These are phyloP conservation scores for Puccinia polysora DNA, from an alignment of 1,284 basidiomycete genomes.

Conservation along the genomic window DNA sequence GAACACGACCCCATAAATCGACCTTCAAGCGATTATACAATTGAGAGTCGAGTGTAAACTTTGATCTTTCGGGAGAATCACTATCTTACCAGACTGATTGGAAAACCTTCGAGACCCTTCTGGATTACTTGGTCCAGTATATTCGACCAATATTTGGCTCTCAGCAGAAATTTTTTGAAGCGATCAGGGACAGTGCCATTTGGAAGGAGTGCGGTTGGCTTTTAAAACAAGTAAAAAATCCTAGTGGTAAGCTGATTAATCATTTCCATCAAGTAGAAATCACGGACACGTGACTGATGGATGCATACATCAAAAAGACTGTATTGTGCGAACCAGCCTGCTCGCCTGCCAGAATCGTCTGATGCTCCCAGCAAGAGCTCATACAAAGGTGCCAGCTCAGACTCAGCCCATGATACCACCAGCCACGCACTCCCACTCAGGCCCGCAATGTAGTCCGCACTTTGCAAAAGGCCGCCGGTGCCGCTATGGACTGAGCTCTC, in stretches of 20 bases:
- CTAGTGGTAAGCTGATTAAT: neutral
- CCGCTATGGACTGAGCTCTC: constrained; percentile 16
- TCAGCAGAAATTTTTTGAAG: constrained; percentile 9
- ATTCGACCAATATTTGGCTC: constrained; percentile 37
- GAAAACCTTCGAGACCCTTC: constrained; percentile 32
- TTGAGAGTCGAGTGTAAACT: neutral
- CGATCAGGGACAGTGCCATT: neutral
- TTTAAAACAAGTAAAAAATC: neutral
- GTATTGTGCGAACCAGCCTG: constrained; percentile 34
- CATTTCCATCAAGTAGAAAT: neutral
- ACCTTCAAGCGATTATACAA: constrained; percentile 1
- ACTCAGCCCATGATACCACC: constrained; percentile 30
- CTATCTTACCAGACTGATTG: constrained; percentile 18
- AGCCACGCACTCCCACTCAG: constrained; percentile 41
- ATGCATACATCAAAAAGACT: constrained; percentile 22
- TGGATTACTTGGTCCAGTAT: constrained; percentile 24
- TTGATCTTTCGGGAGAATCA: neutral
- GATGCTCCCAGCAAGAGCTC: constrained; percentile 27
- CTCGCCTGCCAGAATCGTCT: neutral
- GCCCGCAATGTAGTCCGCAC: constrained; percentile 36
- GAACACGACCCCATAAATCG: constrained; percentile 42
- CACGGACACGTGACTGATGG: neutral
- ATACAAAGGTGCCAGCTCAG: constrained; percentile 36
- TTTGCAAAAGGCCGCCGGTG: constrained; percentile 28
- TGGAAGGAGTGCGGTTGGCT: constrained; percentile 29